Evolutionary conservation across 129 eudicot genomes (phyloP).

Genomic region (Helianthus tuberosus): DNA sequence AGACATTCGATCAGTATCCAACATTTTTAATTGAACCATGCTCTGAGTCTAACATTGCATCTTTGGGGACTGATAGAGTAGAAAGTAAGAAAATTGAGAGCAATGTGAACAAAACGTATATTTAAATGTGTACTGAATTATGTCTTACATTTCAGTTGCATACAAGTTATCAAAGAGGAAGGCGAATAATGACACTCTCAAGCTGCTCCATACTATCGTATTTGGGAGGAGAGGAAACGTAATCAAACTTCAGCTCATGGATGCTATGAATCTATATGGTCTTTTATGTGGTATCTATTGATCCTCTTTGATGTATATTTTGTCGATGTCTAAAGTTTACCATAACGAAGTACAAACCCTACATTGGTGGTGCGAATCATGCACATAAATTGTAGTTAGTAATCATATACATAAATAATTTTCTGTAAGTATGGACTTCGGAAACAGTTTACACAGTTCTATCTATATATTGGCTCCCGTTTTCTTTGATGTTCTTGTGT

Average conservation of each 20-base stretch:
- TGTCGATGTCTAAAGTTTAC: constrained; percentile 12
- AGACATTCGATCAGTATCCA: constrained; percentile 6
- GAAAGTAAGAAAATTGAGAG: not conserved
- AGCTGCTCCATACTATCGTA: constrained; percentile 75
- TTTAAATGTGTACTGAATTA: constrained; percentile 4
- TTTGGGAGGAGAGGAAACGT: constrained; percentile 99
- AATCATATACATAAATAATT: not conserved
- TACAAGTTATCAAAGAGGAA: constrained; percentile 85
- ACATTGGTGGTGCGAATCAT: constrained; percentile 22
- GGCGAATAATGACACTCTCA: constrained; percentile 63
- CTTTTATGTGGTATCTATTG: constrained; percentile 4
- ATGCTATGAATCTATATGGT: constrained; percentile 14
- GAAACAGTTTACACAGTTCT: not conserved
- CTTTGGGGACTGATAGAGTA: constrained; percentile 2
- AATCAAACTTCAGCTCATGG: constrained; percentile 26
- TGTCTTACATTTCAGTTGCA: constrained; percentile 62
- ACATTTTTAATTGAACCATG: not conserved
- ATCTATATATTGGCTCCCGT: not conserved
- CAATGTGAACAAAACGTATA: too few relatives aligned
- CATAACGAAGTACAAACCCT: constrained; percentile 12
- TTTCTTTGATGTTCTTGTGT: constrained; percentile 4
- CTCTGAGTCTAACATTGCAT: not conserved
- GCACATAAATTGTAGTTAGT: constrained; percentile 12
- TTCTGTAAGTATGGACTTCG: constrained; percentile 1
- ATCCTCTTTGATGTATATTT: constrained; percentile 7